Evolutionary conservation across 23 red algal species (phyloP).

Genomic region (Gracilaria domingensis): DNA sequence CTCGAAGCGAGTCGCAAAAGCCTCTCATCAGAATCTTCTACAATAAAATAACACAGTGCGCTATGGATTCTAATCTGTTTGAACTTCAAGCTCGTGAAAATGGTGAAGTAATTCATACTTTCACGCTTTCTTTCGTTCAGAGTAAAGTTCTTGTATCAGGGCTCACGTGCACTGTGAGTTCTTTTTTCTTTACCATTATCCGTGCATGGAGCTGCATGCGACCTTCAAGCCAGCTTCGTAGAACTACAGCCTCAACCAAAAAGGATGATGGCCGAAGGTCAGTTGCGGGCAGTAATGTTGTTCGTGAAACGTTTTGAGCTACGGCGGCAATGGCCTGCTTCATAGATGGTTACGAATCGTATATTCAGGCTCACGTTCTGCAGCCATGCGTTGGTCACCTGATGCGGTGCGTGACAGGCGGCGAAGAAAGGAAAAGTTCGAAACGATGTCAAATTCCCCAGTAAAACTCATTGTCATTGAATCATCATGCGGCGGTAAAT

Average conservation of each 20-base stretch:
- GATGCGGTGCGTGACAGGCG: background rate
- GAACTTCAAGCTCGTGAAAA: slow-evolving; percentile 14
- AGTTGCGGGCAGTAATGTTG: background rate
- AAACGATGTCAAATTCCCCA: background rate
- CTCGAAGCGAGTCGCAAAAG: slow-evolving; percentile 4
- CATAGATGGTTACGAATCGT: slow-evolving; percentile 55
- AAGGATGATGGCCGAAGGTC: background rate
- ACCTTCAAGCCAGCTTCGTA: slow-evolving; percentile 23
- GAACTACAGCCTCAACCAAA: slow-evolving; percentile 11
- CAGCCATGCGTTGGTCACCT: slow-evolving; percentile 43
- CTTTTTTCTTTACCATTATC: slow-evolving; percentile 56
- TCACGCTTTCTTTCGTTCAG: slow-evolving; percentile 53
- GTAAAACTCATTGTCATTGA: too few species aligned
- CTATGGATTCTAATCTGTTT: background rate
- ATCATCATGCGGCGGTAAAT: too few species aligned
- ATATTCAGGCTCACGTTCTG: slow-evolving; percentile 44
- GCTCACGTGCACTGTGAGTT: slow-evolving; percentile 62
- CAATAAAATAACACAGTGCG: background rate
- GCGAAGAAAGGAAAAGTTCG: background rate
- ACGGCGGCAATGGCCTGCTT: slow-evolving; percentile 57
- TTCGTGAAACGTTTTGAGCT: slow-evolving; percentile 25
- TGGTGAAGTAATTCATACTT: slow-evolving; percentile 29
- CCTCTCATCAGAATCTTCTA: slow-evolving; percentile 10
- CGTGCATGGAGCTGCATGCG: slow-evolving; percentile 43
- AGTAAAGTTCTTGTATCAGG: slow-evolving; percentile 52